These are phyloP conservation scores for Geranium incanum DNA, from an alignment of 441 rosid genomes.

Conservation along the genomic window DNA sequence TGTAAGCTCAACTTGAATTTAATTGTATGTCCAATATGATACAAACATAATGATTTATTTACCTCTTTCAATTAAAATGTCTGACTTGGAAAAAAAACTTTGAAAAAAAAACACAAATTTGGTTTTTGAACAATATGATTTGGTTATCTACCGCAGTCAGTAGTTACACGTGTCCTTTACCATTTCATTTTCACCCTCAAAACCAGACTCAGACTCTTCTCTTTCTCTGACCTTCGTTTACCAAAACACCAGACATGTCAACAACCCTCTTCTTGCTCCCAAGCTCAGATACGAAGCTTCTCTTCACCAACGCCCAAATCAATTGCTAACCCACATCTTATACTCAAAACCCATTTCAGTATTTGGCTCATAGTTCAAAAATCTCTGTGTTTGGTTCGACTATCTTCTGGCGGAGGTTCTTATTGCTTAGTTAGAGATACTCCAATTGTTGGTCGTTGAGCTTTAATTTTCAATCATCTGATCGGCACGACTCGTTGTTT, in stretches of 20 bases:
- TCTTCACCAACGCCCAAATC: neutral
- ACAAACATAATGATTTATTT: no score
- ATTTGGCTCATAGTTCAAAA: neutral
- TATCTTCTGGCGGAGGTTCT: neutral
- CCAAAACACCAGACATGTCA: neutral
- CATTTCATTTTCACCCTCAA: no score
- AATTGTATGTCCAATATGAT: no score
- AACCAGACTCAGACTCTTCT: neutral
- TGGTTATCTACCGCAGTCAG: neutral
- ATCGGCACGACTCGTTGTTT: slow-evolving; percentile 18
- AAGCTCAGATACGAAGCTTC: neutral
- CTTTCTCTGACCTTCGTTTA: neutral
- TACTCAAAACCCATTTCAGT: neutral
- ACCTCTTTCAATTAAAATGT: no score
- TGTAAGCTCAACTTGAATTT: no score
- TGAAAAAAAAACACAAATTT: no score
- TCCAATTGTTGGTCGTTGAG: slow-evolving; percentile 40
- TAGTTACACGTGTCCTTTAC: neutral
- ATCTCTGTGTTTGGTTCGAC: neutral
- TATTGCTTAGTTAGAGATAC: slow-evolving; percentile 13
- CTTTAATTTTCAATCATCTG: slow-evolving; percentile 60
- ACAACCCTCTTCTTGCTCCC: neutral
- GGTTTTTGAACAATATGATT: neutral
- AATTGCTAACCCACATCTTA: neutral
- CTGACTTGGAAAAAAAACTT: no score